phyloP scores from a whole-genome alignment of 75 land plant genomes.

The Sequoiadendron giganteum region DNA sequence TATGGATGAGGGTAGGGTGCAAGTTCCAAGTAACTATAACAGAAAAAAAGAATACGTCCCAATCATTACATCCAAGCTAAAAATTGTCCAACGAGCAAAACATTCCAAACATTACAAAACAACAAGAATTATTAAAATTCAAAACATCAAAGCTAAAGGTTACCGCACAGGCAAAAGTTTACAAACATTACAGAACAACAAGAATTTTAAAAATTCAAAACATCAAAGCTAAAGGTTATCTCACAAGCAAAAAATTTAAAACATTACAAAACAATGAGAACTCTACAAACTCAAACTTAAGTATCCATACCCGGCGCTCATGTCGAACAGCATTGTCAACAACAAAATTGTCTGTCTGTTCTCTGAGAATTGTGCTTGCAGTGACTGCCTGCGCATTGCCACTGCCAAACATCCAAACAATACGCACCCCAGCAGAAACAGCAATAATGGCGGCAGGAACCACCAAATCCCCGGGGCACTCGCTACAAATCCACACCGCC shows the following conservation, averaged over 20 bases:
- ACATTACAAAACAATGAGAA: neutral
- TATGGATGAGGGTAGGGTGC: no score
- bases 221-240: no score
- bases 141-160: no score
- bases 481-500: neutral
- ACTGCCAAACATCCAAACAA: constrained; percentile 48
- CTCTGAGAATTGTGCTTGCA: constrained; percentile 39
- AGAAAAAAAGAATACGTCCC: no score
- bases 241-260: neutral
- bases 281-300: neutral
- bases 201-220: no score
- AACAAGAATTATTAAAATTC: no score
- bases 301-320: constrained; percentile 46
- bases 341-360: neutral
- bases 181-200: no score
- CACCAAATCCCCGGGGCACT: neutral
- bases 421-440: constrained; percentile 20
- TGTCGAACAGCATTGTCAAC: constrained; percentile 29
- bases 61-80: no score
- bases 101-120: no score
- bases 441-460: neutral
- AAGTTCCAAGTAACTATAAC: no score
- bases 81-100: no score
- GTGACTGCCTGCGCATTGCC: constrained; percentile 60
- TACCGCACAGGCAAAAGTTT: no score